phyloP scores from a whole-genome alignment of 106 monocot genomes.

The Cymbidium sinense region DNA sequence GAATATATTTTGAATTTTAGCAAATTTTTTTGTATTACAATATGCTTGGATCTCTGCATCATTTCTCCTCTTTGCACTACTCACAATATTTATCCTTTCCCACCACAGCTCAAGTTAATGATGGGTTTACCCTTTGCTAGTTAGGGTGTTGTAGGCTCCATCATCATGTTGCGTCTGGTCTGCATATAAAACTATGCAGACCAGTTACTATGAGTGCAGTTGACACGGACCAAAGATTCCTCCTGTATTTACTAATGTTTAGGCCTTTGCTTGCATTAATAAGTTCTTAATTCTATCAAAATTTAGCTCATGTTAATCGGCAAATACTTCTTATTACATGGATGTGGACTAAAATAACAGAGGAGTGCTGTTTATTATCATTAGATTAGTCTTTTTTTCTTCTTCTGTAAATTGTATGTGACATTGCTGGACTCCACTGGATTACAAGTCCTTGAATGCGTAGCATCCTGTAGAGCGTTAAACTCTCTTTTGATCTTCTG shows the following conservation, averaged over 20 bases:
- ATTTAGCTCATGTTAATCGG: background rate
- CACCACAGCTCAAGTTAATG: no score
- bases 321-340: background rate
- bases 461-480: background rate
- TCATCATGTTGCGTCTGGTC: background rate
- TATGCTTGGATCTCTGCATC: no score
- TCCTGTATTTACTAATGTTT: background rate
- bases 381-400: background rate
- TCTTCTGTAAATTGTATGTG: background rate
- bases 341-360: background rate
- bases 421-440: background rate
- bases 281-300: background rate
- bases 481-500: background rate
- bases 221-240: background rate
- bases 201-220: background rate
- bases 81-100: no score
- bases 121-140: no score
- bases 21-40: no score
- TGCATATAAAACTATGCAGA: background rate
- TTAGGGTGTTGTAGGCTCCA: background rate
- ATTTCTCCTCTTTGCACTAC: no score
- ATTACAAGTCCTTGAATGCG: background rate
- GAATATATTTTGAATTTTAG: no score
- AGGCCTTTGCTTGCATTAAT: background rate
- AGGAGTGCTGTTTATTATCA: background rate